A percentile compares a stretch with the other conserved stretches of the same genome.
Evolutionary conservation across 352 stramenopile species (phyloP).

Genomic region (Phytophthora fragariae): DNA sequence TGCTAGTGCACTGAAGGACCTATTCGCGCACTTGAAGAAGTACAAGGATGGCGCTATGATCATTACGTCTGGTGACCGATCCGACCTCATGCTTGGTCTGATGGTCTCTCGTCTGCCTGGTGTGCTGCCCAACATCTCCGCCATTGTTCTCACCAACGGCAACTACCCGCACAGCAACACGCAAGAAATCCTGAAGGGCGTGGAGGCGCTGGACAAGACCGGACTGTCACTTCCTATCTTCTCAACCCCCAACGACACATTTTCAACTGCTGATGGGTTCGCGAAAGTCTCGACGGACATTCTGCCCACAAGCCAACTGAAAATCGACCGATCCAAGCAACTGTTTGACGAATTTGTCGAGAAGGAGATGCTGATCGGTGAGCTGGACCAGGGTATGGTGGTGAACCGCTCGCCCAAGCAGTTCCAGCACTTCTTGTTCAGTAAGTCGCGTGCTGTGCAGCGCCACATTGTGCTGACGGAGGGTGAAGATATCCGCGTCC

Average conservation of each 20-base stretch:
- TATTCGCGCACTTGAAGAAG: conserved; percentile 81
- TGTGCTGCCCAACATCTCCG: conserved; percentile 70
- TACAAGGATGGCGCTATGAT: conserved; percentile 79
- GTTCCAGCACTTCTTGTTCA: conserved; percentile 87
- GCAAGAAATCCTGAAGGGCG: conserved; percentile 73
- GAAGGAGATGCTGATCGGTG: conserved; percentile 71
- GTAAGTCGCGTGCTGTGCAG: conserved; percentile 73
- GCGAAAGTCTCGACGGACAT: conserved; percentile 72
- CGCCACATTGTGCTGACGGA: conserved; percentile 88
- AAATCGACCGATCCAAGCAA: conserved; percentile 73
- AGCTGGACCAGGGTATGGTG: conserved; percentile 69
- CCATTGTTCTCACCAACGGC: conserved; percentile 80
- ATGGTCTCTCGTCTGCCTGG: conserved; percentile 74
- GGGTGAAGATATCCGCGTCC: conserved; percentile 80
- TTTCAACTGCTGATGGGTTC: conserved; percentile 63
- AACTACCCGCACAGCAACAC: conserved; percentile 80
- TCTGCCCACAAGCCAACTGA: conserved; percentile 69
- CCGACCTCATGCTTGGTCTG: conserved; percentile 74
- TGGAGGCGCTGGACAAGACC: conserved; percentile 70
- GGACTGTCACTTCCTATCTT: conserved; percentile 81
- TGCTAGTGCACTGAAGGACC: conserved; percentile 74
- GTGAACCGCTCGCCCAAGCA: conserved; percentile 81
- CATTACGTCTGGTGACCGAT: conserved; percentile 79
- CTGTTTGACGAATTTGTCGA: conserved; percentile 75
- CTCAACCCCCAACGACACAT: conserved; percentile 69